Evolutionary conservation across 768 basidiomycete species (phyloP), one percentile per base, ranked within the genome.

Genomic region (Hericium erinaceus): DNA sequence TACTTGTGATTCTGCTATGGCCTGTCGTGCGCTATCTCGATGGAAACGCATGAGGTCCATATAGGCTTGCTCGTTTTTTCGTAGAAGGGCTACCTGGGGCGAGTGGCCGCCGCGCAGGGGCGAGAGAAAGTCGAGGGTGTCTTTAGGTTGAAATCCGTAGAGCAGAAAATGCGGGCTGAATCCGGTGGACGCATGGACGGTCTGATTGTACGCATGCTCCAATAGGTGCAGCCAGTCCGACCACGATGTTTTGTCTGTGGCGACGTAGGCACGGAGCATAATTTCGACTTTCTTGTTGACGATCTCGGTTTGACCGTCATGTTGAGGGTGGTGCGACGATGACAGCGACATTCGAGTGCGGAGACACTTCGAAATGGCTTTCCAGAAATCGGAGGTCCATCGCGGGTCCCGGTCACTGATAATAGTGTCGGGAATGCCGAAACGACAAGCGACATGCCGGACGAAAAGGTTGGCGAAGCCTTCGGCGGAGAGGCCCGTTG

Each of bases 141-240:
- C n/a, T 20, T 8, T 33, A 2, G 58, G 62, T 2, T 63, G 8
- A 33, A 57, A 67, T 0, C 68, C 62, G n/a, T 63, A 63, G 0
- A 69, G 61, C 0, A 66, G 33, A 39, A 59, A 64, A 12, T 52
- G 60, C 0, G 66, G 69, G 0, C 60, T 38, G 6, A n/a, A 56
- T 0, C 57, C 59, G 0, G 66, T 66, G 0, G 63, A 48, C 0
- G 52, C 39, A 46, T 66, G 66, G 0, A 39, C 12, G 10, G 48
- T 53, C 3, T 54, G 40, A 37, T 70, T 70, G 58, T 58, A 58
- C 16, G 58, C 44, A 38, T 58, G 58, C 15, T 20, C 52, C 3
- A 58, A 13, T 1, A 28, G 15, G 4, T 52, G 54, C 0, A 58
- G 40, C 58, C 58, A 58, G 1, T 48, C 24, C 4, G 48, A n/a